These are phyloP conservation scores for Fomitopsis schrenkii DNA, from an alignment of 1,284 basidiomycete species.

Conservation along the genomic window DNA sequence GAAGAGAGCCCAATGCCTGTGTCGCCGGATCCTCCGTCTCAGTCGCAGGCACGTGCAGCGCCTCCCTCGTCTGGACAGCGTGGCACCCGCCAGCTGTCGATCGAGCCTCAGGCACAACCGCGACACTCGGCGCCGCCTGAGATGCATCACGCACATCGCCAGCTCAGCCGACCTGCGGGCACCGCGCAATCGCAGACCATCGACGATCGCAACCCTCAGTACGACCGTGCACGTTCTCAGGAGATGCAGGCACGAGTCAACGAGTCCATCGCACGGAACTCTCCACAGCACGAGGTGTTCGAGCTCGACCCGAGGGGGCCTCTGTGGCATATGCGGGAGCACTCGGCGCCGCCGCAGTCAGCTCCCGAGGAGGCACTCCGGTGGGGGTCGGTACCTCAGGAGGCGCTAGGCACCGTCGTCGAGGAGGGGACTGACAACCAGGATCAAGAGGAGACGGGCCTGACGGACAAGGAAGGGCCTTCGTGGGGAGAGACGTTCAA, in stretches of 20 bases:
- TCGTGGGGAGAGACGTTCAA: conserved; percentile 76
- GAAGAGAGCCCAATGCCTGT: conserved; percentile 33
- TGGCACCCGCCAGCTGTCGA: neutral
- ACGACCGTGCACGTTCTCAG: neutral
- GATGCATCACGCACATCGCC: conserved; percentile 35
- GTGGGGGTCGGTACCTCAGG: conserved; percentile 14
- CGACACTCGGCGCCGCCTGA: conserved; percentile 50
- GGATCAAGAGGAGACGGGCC: neutral
- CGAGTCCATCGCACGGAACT: conserved; percentile 2
- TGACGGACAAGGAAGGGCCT: conserved; percentile 23
- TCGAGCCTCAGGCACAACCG: neutral
- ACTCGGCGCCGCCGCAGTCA: conserved; percentile 10
- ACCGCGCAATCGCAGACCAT: conserved; percentile 29
- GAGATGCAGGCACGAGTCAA: conserved; percentile 2
- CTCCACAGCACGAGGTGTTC: conserved; percentile 24
- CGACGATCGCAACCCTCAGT: conserved; percentile 17
- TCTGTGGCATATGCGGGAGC: conserved; percentile 31
- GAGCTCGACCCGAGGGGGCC: conserved; percentile 42
- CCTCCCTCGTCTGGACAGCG: neutral
- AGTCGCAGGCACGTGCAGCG: neutral
- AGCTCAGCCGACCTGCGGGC: conserved; percentile 26
- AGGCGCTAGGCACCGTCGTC: conserved; percentile 15
- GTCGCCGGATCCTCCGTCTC: conserved; percentile 12
- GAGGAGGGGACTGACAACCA: conserved; percentile 20
- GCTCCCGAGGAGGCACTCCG: conserved; percentile 6